Evolutionary conservation across 805 yeast species (phyloP).

Genomic region (Grigorovia transvaalensis): DNA sequence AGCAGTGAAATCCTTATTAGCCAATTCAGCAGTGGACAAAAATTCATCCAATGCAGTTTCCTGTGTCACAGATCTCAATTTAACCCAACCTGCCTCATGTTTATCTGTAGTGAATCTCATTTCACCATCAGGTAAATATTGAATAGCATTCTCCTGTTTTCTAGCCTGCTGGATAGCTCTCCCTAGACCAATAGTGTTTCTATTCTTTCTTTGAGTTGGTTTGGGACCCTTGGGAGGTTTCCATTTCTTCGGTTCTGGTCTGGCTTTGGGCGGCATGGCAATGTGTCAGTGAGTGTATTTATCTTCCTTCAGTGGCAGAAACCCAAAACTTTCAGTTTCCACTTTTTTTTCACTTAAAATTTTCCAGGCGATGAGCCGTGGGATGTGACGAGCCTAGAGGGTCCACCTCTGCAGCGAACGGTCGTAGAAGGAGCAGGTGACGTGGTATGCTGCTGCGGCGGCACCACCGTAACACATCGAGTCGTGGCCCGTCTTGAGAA

Average conservation of each 20-base stretch:
- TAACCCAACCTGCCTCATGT: slow-evolving; percentile 81
- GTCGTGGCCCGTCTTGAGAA: slow-evolving; percentile 58
- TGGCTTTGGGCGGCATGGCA: slow-evolving; percentile 33
- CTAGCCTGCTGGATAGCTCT: slow-evolving; percentile 70
- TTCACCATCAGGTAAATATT: slow-evolving; percentile 74
- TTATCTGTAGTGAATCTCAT: slow-evolving; percentile 79
- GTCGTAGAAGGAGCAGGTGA: slow-evolving; percentile 90
- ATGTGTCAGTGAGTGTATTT: neutral
- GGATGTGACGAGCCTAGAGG: neutral
- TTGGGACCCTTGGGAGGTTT: slow-evolving; percentile 89
- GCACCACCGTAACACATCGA: slow-evolving; percentile 97
- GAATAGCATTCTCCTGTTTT: slow-evolving; percentile 55
- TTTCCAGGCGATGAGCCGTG: slow-evolving; percentile 4
- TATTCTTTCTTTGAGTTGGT: slow-evolving; percentile 74
- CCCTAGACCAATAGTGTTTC: slow-evolving; percentile 78
- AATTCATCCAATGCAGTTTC: slow-evolving; percentile 91
- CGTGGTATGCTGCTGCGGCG: slow-evolving; percentile 54
- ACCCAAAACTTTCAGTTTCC: neutral
- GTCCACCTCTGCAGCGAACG: slow-evolving; percentile 69
- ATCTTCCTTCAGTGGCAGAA: no score
- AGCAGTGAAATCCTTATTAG: slow-evolving; percentile 93
- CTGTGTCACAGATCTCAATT: slow-evolving; percentile 86
- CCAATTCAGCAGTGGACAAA: slow-evolving; percentile 87
- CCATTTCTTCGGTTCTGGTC: slow-evolving; percentile 54
- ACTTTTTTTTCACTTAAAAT: neutral